A percentile compares a stretch with the other conserved stretches of the same genome.
These are phyloP conservation scores for Yamadazyma kanchanaburiensis DNA, from an alignment of 1,139 yeast species.

Conservation along the genomic window DNA sequence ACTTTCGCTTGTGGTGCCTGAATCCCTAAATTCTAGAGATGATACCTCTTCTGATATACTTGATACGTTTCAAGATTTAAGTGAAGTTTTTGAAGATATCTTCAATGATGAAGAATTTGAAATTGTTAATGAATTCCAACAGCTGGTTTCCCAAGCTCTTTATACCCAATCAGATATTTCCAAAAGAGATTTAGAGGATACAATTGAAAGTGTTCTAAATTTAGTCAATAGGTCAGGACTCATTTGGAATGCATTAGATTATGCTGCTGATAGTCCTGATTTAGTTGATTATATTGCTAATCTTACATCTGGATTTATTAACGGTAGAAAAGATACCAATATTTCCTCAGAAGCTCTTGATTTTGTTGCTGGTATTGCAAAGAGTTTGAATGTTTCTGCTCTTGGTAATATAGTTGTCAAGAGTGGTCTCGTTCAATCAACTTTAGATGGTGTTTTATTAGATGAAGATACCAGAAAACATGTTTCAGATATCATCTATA, in stretches of 20 bases:
- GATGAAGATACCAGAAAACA: constrained; percentile 34
- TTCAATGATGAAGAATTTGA: constrained; percentile 13
- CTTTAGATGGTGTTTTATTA: constrained; percentile 34
- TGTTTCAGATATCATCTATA: constrained; percentile 31
- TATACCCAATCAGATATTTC: constrained; percentile 2
- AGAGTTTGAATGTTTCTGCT: constrained; percentile 22
- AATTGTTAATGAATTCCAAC: constrained; percentile 9
- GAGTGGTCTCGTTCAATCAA: constrained; percentile 35
- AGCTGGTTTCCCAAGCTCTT: constrained; percentile 7
- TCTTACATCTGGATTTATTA: constrained; percentile 21
- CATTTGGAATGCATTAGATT: constrained; percentile 34
- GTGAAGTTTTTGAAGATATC: constrained; percentile 8
- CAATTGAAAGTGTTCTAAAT: constrained; percentile 21
- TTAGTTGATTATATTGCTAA: constrained; percentile 29
- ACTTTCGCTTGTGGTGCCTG: background rate
- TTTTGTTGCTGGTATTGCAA: constrained; percentile 11
- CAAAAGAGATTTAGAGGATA: constrained; percentile 19
- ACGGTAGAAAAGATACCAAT: constrained; percentile 8
- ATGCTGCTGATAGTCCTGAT: constrained; percentile 29
- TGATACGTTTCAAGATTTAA: background rate
- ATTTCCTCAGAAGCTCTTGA: constrained; percentile 4
- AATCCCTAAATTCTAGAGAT: background rate
- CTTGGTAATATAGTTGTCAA: constrained; percentile 20
- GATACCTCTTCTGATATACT: background rate
- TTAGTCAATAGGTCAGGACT: constrained; percentile 36